These are phyloP conservation scores for Trametes villosa DNA, from an alignment of 768 basidiomycete genomes.

Conservation along the genomic window DNA sequence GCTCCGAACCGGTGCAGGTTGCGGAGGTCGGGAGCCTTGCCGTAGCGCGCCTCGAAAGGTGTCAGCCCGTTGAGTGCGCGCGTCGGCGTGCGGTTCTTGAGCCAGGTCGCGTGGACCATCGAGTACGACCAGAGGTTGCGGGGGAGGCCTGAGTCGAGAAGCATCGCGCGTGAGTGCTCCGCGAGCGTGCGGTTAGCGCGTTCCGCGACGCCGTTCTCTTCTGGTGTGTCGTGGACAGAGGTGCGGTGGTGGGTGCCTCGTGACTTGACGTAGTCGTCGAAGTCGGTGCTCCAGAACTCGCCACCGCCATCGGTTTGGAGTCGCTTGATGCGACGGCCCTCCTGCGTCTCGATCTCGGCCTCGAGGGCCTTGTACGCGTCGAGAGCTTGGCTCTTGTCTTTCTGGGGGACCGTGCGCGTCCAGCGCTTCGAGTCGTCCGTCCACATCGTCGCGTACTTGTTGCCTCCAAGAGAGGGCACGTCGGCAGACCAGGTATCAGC, in stretches of 20 bases:
- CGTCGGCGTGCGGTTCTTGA: constrained; percentile 41
- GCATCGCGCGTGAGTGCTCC: constrained; percentile 8
- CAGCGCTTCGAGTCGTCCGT: constrained; percentile 35
- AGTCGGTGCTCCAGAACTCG: constrained; percentile 18
- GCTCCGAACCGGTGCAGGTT: constrained; percentile 17
- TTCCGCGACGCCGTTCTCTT: too few relatives aligned
- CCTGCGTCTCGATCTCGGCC: too few relatives aligned
- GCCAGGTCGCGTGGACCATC: constrained; percentile 38
- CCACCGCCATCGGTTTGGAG: constrained; percentile 49
- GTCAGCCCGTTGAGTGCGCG: constrained; percentile 18
- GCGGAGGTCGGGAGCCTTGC: constrained; percentile 29
- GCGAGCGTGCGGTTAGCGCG: constrained; percentile 22
- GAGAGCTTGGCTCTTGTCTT: constrained; percentile 37
- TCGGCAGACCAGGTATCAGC: constrained; percentile 50
- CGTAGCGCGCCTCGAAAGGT: constrained; percentile 23
- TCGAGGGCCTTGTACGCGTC: constrained; percentile 38
- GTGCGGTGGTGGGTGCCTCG: too few relatives aligned
- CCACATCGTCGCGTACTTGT: constrained; percentile 31
- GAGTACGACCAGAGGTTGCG: constrained; percentile 45
- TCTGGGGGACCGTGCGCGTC: constrained; percentile 34
- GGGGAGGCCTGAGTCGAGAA: constrained; percentile 37
- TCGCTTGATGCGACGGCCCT: constrained; percentile 32
- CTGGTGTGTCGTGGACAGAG: too few relatives aligned
- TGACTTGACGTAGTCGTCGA: background rate
- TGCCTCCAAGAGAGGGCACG: constrained; percentile 29